Percentiles rank a stretch among this genome's conserved stretches.
phyloP scores from a whole-genome alignment of 1,284 basidiomycete species.

The Anthracocystis walkeri region DNA sequence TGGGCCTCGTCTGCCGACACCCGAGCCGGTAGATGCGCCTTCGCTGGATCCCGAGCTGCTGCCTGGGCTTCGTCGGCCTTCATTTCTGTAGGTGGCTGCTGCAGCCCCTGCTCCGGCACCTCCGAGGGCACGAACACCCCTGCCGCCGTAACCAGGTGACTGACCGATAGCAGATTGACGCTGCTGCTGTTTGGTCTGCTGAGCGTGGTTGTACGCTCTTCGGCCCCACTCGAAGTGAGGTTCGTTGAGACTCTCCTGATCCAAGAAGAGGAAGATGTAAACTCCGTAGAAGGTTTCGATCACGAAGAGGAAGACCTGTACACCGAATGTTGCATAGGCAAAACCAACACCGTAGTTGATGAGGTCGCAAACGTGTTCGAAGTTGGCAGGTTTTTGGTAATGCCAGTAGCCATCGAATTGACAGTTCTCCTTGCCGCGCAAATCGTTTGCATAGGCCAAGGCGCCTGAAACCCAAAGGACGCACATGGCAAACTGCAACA shows the following conservation, averaged over 20 bases:
- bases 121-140: slow-evolving; percentile 2
- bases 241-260: slow-evolving; percentile 73
- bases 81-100: slow-evolving; percentile 25
- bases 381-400: slow-evolving; percentile 69
- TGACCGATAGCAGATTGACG: slow-evolving; percentile 17
- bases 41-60: slow-evolving; percentile 13
- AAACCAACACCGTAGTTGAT: slow-evolving; percentile 69
- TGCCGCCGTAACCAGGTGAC: slow-evolving; percentile 12
- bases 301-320: slow-evolving; percentile 63
- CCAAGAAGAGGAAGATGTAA: slow-evolving; percentile 70
- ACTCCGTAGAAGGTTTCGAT: slow-evolving; percentile 58
- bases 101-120: slow-evolving; percentile 24
- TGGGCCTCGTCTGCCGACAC: slow-evolving; percentile 50
- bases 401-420: slow-evolving; percentile 70
- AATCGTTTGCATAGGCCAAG: slow-evolving; percentile 67
- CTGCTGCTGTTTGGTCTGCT: slow-evolving; percentile 30
- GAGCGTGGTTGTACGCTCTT: slow-evolving; percentile 64
- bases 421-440: slow-evolving; percentile 69
- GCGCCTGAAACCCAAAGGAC: slow-evolving; percentile 70
- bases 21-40: not conserved
- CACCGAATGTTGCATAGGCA: slow-evolving; percentile 69
- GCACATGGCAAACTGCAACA: slow-evolving; percentile 67
- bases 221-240: slow-evolving; percentile 67
- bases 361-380: slow-evolving; percentile 68
- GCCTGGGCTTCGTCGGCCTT: slow-evolving; percentile 18